A percentile compares a stretch with the other conserved stretches of the same genome.
These are phyloP conservation scores for Geum urbanum DNA, from an alignment of 306 rosid genomes.

Conservation along the genomic window DNA sequence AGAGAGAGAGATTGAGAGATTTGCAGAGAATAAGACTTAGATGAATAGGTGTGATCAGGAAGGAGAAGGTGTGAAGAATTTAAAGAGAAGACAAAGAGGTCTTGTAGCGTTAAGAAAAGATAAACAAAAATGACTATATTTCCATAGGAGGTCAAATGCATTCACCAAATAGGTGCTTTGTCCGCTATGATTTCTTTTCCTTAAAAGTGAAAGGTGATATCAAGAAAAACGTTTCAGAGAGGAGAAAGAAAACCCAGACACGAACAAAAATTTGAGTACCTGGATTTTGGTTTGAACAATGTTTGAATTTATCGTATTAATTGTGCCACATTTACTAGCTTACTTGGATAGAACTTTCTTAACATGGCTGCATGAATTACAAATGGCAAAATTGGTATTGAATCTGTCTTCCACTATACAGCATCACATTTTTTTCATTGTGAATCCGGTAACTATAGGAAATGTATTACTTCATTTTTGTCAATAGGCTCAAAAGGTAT, in stretches of 20 bases:
- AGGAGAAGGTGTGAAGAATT: not conserved
- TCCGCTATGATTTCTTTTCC: not conserved
- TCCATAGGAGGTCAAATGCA: not conserved
- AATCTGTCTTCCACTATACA: not conserved
- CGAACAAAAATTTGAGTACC: not conserved
- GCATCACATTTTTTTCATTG: not conserved
- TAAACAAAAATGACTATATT: not conserved
- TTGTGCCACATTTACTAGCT: not conserved
- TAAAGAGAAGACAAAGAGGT: not conserved
- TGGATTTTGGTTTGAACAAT: not conserved
- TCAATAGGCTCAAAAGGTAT: not conserved
- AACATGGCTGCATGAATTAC: not conserved
- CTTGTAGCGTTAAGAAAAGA: not conserved
- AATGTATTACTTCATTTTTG: too few species aligned
- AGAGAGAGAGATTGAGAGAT: not conserved
- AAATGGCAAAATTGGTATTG: not conserved
- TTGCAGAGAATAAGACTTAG: not conserved
- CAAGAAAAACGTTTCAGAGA: not conserved
- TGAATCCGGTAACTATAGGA: too few species aligned
- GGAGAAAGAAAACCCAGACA: not conserved
- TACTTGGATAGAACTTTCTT: not conserved
- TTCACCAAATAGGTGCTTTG: not conserved
- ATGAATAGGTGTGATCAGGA: not conserved
- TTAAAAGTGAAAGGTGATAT: not conserved
- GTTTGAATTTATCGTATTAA: not conserved